phyloP scores from a whole-genome alignment of 176 grass and related monocot genomes.

The Oryza glumipatula region DNA sequence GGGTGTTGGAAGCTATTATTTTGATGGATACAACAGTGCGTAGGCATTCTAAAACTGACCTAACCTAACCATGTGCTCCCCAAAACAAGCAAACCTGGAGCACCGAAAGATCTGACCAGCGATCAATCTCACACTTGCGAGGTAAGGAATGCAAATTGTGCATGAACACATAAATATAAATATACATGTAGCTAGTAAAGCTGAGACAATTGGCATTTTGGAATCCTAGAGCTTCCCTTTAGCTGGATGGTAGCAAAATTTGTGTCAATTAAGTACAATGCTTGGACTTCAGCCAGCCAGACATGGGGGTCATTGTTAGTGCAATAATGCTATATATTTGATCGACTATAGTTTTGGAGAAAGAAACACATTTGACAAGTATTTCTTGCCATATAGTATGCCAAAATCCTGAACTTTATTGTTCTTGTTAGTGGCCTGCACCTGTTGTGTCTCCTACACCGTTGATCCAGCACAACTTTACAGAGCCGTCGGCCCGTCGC shows the following conservation, averaged over 20 bases:
- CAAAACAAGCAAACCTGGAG: constrained; percentile 19
- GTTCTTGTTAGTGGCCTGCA: constrained; percentile 25
- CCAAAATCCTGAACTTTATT: constrained; percentile 11
- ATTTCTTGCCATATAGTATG: constrained; percentile 33
- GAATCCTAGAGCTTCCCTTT: constrained; percentile 40
- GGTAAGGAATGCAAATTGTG: constrained; percentile 39
- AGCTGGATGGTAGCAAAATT: constrained; percentile 47
- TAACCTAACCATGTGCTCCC: constrained; percentile 35
- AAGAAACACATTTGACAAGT: constrained; percentile 42
- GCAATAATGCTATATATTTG: constrained; percentile 25
- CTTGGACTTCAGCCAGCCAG: constrained; percentile 33
- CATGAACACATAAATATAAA: constrained; percentile 33
- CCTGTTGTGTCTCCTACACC: constrained; percentile 35
- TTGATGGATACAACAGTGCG: constrained; percentile 10
- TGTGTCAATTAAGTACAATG: constrained; percentile 44
- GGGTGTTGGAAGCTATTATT: constrained; percentile 24
- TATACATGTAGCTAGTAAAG: constrained; percentile 19
- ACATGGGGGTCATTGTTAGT: constrained; percentile 32
- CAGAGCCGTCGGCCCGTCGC: constrained; percentile 8
- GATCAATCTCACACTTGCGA: constrained; percentile 3
- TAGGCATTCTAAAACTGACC: constrained; percentile 24
- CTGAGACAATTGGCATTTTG: constrained; percentile 24
- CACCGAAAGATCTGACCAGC: constrained; percentile 37
- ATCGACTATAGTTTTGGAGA: constrained; percentile 39
- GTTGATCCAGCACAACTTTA: constrained; percentile 19